Conservation (phyloP, 352 stramenopile species). For the Phytophthora cryptogea region DNA sequence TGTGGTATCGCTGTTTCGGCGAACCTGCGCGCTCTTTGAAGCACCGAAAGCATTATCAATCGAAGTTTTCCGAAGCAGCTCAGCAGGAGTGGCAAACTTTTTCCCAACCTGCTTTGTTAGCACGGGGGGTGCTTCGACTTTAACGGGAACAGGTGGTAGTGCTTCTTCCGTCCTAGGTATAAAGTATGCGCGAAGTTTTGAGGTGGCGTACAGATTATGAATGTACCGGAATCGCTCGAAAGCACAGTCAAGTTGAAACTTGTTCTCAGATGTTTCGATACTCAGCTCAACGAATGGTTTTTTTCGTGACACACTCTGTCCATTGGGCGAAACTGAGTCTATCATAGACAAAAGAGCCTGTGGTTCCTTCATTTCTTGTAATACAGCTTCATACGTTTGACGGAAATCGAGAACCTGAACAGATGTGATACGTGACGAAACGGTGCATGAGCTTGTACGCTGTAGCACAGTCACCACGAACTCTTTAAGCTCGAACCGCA, state of each 20-base stretch:
- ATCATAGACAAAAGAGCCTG: constrained; percentile 38
- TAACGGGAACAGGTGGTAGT: not conserved
- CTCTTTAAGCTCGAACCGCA: constrained; percentile 70
- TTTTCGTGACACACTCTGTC: constrained; percentile 7
- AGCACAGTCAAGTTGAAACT: constrained; percentile 56
- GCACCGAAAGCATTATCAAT: constrained; percentile 22
- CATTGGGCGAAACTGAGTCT: constrained; percentile 6
- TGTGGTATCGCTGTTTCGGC: constrained; percentile 18
- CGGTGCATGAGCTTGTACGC: constrained; percentile 47
- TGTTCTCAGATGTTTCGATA: constrained; percentile 61
- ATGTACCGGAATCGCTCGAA: constrained; percentile 76
- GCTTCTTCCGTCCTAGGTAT: constrained; percentile 20
- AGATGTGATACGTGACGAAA: constrained; percentile 61
- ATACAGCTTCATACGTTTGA: constrained; percentile 30
- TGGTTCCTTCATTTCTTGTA: constrained; percentile 27
- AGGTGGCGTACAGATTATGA: constrained; percentile 64
- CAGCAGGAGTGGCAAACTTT: constrained; percentile 10
- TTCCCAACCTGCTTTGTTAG: constrained; percentile 22
- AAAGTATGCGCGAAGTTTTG: constrained; percentile 75
- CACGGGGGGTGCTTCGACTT: constrained; percentile 1
- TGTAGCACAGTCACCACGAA: constrained; percentile 74
- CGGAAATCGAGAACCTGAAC: constrained; percentile 76
- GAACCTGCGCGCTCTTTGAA: constrained; percentile 5
- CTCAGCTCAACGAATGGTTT: constrained; percentile 54
- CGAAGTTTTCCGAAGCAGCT: constrained; percentile 25